These are phyloP conservation scores for Camelina laxa DNA, from an alignment of 345 rosid genomes.

Conservation along the genomic window DNA sequence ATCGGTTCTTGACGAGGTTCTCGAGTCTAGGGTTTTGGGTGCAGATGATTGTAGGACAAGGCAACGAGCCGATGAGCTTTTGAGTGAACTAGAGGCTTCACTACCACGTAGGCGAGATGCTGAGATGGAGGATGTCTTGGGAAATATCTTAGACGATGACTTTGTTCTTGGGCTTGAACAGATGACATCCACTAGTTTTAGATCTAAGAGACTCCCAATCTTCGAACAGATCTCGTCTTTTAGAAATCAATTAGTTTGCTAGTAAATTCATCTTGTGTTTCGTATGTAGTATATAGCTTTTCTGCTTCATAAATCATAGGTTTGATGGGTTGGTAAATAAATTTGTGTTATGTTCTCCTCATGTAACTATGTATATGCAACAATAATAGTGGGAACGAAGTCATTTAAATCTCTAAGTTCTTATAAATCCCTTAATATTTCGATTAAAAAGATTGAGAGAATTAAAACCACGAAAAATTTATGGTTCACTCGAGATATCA, in stretches of 20 bases:
- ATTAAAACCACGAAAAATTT: background rate
- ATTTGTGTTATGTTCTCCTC: constrained; percentile 11
- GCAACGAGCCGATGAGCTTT: constrained; percentile 63
- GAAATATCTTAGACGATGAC: constrained; percentile 55
- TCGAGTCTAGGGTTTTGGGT: constrained; percentile 55
- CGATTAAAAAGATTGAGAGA: background rate
- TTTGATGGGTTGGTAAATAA: constrained; percentile 14
- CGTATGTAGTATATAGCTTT: background rate
- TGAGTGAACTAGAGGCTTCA: constrained; percentile 51
- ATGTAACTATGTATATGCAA: constrained; percentile 27
- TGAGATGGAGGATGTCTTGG: constrained; percentile 45
- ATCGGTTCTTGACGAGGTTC: constrained; percentile 49
- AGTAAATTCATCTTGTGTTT: constrained; percentile 6
- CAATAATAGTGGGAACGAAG: constrained; percentile 39
- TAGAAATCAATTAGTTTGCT: constrained; percentile 68
- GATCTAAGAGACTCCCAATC: constrained; percentile 84
- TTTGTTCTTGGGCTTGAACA: constrained; percentile 64
- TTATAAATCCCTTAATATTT: background rate
- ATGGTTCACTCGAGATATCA: background rate
- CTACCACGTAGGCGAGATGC: constrained; percentile 29
- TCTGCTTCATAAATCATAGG: background rate
- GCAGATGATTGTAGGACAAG: constrained; percentile 59
- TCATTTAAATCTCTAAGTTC: background rate
- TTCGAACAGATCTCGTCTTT: constrained; percentile 83
- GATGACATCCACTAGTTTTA: constrained; percentile 51